Evolutionary conservation across 2,329 filamentous ascomycete species (phyloP).

Genomic region (Colletotrichum viniferum): DNA sequence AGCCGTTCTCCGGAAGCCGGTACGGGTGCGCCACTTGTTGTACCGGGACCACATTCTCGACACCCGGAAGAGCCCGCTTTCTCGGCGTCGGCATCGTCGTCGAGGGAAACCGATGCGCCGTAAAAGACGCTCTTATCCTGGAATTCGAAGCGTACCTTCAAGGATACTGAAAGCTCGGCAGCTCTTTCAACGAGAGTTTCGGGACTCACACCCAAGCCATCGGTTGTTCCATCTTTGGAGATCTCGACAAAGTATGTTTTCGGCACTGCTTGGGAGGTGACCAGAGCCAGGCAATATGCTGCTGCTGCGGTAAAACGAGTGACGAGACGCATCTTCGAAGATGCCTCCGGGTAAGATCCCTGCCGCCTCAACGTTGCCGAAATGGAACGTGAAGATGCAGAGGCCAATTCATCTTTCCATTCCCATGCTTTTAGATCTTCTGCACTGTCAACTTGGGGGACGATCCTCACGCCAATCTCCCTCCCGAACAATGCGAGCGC

Average conservation of each 20-base stretch:
- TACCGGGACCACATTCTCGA: background rate
- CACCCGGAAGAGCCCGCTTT: background rate
- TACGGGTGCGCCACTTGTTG: background rate
- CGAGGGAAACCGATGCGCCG: background rate
- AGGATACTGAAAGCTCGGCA: background rate
- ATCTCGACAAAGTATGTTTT: constrained; percentile 1
- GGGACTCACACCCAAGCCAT: background rate
- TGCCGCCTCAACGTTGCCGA: background rate
- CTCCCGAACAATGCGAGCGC: background rate
- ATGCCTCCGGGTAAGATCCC: background rate
- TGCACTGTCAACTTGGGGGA: background rate
- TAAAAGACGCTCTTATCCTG: background rate
- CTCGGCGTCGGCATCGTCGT: background rate
- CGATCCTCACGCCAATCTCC: background rate
- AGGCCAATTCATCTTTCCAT: background rate
- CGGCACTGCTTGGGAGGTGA: background rate
- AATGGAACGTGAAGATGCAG: background rate
- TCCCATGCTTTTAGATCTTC: background rate
- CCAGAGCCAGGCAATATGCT: background rate
- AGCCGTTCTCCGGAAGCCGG: background rate
- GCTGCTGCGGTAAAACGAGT: background rate
- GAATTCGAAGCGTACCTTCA: constrained; percentile 2
- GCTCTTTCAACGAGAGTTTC: background rate
- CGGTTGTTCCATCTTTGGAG: background rate
- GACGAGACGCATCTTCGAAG: background rate